A percentile compares a stretch with the other conserved stretches of the same genome.
Conservation (phyloP, 805 yeast species). For the Lachancea nothofagi region DNA sequence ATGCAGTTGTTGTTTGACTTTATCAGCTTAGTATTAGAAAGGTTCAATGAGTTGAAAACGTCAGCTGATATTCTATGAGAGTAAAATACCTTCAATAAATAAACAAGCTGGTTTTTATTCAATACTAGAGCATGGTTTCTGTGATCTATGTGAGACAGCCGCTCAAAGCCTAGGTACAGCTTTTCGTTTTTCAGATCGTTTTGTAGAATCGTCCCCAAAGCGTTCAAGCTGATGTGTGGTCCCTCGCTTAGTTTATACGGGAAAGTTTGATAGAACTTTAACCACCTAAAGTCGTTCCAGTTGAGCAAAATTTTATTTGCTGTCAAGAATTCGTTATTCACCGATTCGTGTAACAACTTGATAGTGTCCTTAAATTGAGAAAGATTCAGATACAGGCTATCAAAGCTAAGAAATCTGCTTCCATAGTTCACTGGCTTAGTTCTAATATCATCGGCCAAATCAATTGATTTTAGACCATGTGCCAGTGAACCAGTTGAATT, state of each 20-base stretch:
- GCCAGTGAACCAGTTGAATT: conserved; percentile 5
- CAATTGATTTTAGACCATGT: conserved; percentile 2
- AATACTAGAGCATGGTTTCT: conserved; percentile 27
- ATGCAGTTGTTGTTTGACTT: conserved; percentile 31
- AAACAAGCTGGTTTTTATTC: conserved; percentile 34
- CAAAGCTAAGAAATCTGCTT: conserved; percentile 36
- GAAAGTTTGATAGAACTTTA: conserved; percentile 25
- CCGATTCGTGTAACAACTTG: conserved; percentile 30
- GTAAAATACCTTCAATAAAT: conserved; percentile 32
- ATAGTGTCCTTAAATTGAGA: conserved; percentile 33
- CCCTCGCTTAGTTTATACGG: conserved; percentile 20
- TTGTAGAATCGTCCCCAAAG: conserved; percentile 38
- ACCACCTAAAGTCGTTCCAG: conserved; percentile 33
- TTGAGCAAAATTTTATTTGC: conserved; percentile 27
- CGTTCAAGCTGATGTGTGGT: conserved; percentile 34
- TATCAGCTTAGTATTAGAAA: conserved; percentile 25
- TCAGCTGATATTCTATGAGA: conserved; percentile 37
- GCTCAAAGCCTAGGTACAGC: conserved; percentile 31
- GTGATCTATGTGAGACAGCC: conserved; percentile 28
- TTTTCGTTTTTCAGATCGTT: conserved; percentile 37
- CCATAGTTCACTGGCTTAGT: conserved; percentile 35
- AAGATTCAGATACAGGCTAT: conserved; percentile 31
- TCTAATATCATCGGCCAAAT: conserved; percentile 18
- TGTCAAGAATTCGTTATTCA: conserved; percentile 27
- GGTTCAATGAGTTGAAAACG: conserved; percentile 33